phyloP scores from a whole-genome alignment of 768 basidiomycete genomes.

The Amylocystis lapponica region DNA sequence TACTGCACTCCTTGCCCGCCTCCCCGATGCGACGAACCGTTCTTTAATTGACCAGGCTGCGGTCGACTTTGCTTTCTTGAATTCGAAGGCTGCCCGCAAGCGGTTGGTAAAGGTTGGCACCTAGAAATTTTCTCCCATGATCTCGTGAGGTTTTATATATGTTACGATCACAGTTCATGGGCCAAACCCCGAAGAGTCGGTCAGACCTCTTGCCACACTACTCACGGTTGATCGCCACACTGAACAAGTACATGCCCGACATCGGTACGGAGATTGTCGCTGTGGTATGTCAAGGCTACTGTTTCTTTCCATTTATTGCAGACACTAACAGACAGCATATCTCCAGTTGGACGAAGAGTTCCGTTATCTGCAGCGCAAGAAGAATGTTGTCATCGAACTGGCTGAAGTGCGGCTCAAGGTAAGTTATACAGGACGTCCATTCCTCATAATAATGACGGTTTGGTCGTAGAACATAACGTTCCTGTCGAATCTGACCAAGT shows the following conservation, averaged over 20 bases:
- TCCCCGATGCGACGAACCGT: conserved; percentile 93
- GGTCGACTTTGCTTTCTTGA: conserved; percentile 93
- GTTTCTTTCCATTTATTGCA: not conserved
- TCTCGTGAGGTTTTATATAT: too few species aligned
- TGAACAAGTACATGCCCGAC: conserved; percentile 92
- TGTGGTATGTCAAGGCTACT: conserved; percentile 37
- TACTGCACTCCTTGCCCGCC: conserved; percentile 80
- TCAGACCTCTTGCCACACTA: conserved; percentile 93
- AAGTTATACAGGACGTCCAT: conserved; percentile 2
- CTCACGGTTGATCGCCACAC: conserved; percentile 79
- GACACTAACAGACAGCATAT: not conserved
- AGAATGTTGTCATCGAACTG: conserved; percentile 87
- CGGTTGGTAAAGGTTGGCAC: conserved; percentile 70
- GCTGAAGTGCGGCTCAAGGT: conserved; percentile 84
- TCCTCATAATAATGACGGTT: not conserved
- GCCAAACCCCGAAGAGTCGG: conserved; percentile 80
- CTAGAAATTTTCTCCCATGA: not conserved
- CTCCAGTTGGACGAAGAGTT: conserved; percentile 92
- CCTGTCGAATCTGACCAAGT: conserved; percentile 92
- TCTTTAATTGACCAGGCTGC: conserved; percentile 88
- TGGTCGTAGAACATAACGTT: conserved; percentile 81
- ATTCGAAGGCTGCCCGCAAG: conserved; percentile 94
- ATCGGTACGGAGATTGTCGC: conserved; percentile 78
- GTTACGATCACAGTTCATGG: conserved; percentile 53
- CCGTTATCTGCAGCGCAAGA: conserved; percentile 90